Evolutionary conservation across 1,284 basidiomycete species (phyloP), one percentile per base, ranked within the genome.

Genomic region (Sphaerobolus stellatus): DNA sequence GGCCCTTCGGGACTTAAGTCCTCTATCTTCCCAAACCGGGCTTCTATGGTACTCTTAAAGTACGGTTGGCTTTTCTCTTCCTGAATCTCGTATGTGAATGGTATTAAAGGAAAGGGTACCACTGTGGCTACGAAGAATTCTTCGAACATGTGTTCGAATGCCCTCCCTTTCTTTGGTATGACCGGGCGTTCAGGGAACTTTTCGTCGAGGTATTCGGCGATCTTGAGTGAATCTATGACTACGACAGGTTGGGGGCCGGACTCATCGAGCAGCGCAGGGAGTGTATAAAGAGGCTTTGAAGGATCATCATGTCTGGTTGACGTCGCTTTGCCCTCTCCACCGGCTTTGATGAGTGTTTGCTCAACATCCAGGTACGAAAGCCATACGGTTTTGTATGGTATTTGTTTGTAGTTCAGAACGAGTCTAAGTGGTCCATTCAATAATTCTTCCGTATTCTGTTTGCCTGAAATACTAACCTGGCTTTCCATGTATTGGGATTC

Each of bases 141-240:
- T 43, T 52, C 51, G 33, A 52, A 44, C 13, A 27, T 24, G 22
- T 45, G 36, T 27, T 52, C 43, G 2, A 52, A 43, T 7, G 51
- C 51, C n/a, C 25, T 52, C 6, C 44, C 51, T 13, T n/a, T 28
- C 18, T 52, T 52, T 13, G 51, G 51, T 11, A 52, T 29, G 7
- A 52, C 51, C 24, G 83, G 81, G 4, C 85, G 79, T 0, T 84
- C 84, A 1, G 86, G 86, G 60, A 86, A 87, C 2, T 77, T 70
- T 11, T 72, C 68, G 62, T 88, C 86, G n/a, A 88, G 77, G 62
- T 87, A 87, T 61, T 88, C 86, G 3, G 82, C 82, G 54, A 89
- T 89, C 52, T 65, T 70, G 63, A 79, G 82, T 13, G 76, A 71
- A 54, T 84, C 81, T 22, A 84, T 79, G 28, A 87, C 68, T 7